Conservation (phyloP, 2,329 filamentous ascomycete genomes). For the Diaporthe helianthi region DNA sequence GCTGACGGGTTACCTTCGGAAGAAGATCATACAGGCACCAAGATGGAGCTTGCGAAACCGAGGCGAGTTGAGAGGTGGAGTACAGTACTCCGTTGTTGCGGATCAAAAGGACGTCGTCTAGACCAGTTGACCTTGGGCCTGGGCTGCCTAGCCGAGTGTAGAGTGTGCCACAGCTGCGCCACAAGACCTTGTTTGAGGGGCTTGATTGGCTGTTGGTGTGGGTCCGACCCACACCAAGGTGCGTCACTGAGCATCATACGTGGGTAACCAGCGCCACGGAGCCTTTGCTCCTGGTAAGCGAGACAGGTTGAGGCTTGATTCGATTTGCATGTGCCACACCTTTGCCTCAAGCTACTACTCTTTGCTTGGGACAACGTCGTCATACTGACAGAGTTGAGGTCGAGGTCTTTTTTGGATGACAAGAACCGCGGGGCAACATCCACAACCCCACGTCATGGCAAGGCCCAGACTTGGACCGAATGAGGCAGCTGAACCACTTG, state of each 20-base stretch:
- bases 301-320: neutral
- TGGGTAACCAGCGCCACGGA: neutral
- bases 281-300: constrained; percentile 9
- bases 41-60: neutral
- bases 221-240: neutral
- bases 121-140: no score
- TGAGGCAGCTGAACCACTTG: neutral
- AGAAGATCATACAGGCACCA: constrained; percentile 1
- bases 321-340: constrained; percentile 20
- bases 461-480: neutral
- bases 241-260: constrained; percentile 17
- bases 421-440: neutral
- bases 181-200: neutral
- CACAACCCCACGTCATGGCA: constrained; percentile 21
- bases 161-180: constrained; percentile 17
- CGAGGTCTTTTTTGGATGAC: neutral
- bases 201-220: neutral
- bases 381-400: constrained; percentile 9
- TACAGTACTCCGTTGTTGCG: no score
- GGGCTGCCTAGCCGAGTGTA: no score
- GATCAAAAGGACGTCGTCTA: neutral
- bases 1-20: neutral
- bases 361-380: constrained; percentile 8
- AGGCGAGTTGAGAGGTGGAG: neutral
- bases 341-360: no score